phyloP scores from a whole-genome alignment of 2,329 filamentous ascomycete genomes.

The Mycogone perniciosa region DNA sequence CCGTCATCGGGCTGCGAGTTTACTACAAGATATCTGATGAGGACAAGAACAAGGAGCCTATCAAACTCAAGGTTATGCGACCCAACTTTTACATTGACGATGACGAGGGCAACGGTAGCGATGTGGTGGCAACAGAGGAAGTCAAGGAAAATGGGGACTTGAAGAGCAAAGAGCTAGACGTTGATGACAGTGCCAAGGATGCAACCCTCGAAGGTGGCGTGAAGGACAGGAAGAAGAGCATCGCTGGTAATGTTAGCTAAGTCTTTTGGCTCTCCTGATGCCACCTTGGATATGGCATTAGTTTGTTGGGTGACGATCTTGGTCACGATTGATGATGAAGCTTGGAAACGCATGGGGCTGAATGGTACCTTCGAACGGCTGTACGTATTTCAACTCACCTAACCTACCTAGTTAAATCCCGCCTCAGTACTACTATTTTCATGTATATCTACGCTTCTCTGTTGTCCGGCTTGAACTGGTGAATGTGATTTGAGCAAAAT shows the following conservation, averaged over 20 bases:
- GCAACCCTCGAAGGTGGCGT: conserved; percentile 33
- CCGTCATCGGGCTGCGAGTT: conserved; percentile 54
- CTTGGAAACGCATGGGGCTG: no score
- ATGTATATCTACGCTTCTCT: no score
- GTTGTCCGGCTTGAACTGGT: no score
- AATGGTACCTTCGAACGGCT: no score
- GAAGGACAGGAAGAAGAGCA: conserved; percentile 30
- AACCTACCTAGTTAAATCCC: no score
- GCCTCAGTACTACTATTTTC: no score
- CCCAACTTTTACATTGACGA: conserved; percentile 29
- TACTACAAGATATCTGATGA: conserved; percentile 43
- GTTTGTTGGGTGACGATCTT: background rate
- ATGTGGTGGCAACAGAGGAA: conserved; percentile 12
- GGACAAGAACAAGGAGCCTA: conserved; percentile 28
- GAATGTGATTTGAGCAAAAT: no score
- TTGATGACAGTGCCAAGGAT: conserved; percentile 42
- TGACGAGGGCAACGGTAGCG: conserved; percentile 18
- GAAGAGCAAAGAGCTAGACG: conserved; percentile 32
- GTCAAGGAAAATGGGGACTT: background rate
- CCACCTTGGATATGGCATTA: background rate
- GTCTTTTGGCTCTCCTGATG: background rate
- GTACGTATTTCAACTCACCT: no score
- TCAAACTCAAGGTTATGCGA: conserved; percentile 34
- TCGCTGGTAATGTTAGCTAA: conserved; percentile 21
- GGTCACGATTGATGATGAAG: background rate